These are phyloP conservation scores for Apiospora arundinis DNA, from an alignment of 2,329 filamentous ascomycete genomes.

Conservation along the genomic window DNA sequence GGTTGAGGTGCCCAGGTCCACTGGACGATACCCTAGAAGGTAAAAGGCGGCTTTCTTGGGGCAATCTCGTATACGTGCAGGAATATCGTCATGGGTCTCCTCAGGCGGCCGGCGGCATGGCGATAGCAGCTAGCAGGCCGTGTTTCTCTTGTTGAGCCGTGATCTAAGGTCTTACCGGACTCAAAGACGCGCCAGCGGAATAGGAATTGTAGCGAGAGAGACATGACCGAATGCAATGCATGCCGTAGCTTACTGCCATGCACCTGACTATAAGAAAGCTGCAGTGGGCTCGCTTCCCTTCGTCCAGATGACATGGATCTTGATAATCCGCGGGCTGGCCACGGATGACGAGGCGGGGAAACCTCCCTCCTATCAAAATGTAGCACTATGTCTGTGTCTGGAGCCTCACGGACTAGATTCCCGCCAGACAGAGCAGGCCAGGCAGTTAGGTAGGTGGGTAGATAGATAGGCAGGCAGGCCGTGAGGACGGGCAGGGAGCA, in stretches of 20 bases:
- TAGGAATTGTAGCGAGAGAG: neutral
- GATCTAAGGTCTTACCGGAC: neutral
- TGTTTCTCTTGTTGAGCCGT: neutral
- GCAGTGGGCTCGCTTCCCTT: conserved; percentile 4
- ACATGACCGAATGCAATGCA: neutral
- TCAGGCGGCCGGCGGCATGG: neutral
- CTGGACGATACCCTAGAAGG: neutral
- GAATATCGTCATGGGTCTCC: neutral
- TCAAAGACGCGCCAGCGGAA: neutral
- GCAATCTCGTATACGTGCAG: neutral
- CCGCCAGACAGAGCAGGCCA: neutral
- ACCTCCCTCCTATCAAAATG: neutral
- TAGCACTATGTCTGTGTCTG: neutral
- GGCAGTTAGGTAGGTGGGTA: neutral
- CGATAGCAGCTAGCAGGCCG: neutral
- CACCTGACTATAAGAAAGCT: neutral
- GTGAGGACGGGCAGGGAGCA: neutral
- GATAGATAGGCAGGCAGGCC: neutral
- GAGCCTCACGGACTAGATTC: neutral
- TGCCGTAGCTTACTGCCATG: neutral
- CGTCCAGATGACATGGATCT: conserved; percentile 10
- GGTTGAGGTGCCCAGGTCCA: neutral
- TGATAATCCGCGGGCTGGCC: neutral
- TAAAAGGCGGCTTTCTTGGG: neutral
- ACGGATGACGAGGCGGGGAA: conserved; percentile 1